Percentiles rank a stretch among this genome's conserved stretches.
These are phyloP conservation scores for Spatholobus suberectus DNA, from an alignment of 306 rosid genomes.

Conservation along the genomic window DNA sequence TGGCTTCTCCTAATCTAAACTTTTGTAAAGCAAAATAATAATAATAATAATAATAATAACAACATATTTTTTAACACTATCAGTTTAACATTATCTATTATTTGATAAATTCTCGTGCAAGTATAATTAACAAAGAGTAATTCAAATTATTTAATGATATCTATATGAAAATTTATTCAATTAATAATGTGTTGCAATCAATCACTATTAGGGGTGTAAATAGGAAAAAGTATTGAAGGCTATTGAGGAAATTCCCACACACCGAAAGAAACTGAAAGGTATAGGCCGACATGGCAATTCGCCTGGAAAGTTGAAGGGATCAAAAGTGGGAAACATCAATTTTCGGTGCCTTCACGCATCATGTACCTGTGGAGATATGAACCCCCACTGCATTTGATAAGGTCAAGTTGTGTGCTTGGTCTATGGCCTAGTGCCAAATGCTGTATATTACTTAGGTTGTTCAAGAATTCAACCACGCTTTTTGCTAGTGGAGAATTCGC, in stretches of 20 bases:
- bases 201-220: background rate
- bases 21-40: no score
- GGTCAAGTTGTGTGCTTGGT: conserved; percentile 37
- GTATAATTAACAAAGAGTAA: background rate
- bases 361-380: background rate
- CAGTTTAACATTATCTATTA: background rate
- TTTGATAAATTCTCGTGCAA: background rate
- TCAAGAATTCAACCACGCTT: conserved; percentile 2
- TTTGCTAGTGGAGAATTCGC: conserved; percentile 43
- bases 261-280: conserved; percentile 27
- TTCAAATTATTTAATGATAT: background rate
- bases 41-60: no score
- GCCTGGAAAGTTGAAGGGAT: conserved; percentile 20
- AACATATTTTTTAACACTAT: no score
- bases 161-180: background rate
- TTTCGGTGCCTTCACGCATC: conserved; percentile 26
- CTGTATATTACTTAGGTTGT: background rate
- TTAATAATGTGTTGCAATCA: background rate
- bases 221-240: background rate
- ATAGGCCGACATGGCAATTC: background rate
- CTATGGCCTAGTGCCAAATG: conserved; percentile 4
- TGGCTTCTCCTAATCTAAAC: no score
- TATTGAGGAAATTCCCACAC: background rate
- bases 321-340: conserved; percentile 19
- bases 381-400: conserved; percentile 22